Percentiles rank a stretch among this genome's conserved stretches.
These are phyloP conservation scores for Botrytis deweyae DNA, from an alignment of 2,329 filamentous ascomycete genomes.

Conservation along the genomic window DNA sequence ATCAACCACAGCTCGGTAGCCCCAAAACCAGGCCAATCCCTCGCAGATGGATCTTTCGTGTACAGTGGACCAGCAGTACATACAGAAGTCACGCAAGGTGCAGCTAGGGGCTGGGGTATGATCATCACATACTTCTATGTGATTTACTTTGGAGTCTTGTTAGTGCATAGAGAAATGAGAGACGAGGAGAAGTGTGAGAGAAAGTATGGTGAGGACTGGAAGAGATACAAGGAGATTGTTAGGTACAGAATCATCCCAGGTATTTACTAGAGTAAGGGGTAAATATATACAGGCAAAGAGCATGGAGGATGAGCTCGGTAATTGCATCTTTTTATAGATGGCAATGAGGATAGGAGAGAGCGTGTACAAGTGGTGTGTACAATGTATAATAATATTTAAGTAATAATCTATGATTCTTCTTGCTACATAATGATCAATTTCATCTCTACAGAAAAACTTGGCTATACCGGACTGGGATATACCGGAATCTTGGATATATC, in stretches of 20 bases:
- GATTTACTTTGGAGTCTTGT: slow-evolving; percentile 82
- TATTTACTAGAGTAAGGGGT: slow-evolving; percentile 60
- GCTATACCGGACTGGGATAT: too few relatives aligned
- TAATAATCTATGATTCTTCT: neutral
- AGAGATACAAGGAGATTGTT: slow-evolving; percentile 80
- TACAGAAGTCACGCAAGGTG: slow-evolving; percentile 66
- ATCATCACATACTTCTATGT: slow-evolving; percentile 94
- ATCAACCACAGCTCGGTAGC: slow-evolving; percentile 54
- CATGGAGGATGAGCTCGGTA: neutral
- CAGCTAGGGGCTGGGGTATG: slow-evolving; percentile 79
- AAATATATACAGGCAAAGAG: neutral
- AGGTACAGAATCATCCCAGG: slow-evolving; percentile 72
- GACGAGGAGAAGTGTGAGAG: slow-evolving; percentile 88
- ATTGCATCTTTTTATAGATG: neutral
- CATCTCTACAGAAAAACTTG: too few relatives aligned
- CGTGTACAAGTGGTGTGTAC: neutral
- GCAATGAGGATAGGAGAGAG: neutral
- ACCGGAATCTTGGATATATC: too few relatives aligned
- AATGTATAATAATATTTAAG: neutral
- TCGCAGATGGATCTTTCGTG: slow-evolving; percentile 54
- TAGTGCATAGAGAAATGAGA: slow-evolving; percentile 81
- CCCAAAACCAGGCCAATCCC: slow-evolving; percentile 50
- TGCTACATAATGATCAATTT: neutral
- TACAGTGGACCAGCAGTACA: slow-evolving; percentile 53
- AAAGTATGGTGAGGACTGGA: slow-evolving; percentile 94